Conservation (phyloP, 345 rosid genomes). For the Clarkia xantiana region DNA sequence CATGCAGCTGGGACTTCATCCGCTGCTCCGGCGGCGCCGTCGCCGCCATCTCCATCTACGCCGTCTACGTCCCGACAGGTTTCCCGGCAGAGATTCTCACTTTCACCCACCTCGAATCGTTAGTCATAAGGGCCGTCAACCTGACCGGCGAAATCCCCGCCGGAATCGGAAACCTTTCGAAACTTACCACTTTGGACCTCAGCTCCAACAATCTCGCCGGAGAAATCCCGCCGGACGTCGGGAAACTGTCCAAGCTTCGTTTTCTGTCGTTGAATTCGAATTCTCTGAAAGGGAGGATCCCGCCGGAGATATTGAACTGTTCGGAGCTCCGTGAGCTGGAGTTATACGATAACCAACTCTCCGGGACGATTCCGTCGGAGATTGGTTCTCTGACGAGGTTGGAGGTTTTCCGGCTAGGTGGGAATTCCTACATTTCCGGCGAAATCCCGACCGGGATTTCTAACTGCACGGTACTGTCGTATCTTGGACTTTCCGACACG, state of each 20-base stretch:
- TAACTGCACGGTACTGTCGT: slow-evolving; percentile 28
- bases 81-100: slow-evolving; percentile 39
- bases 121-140: slow-evolving; percentile 38
- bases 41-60: slow-evolving; percentile 26
- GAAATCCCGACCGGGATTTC: slow-evolving; percentile 46
- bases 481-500: slow-evolving; percentile 60
- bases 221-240: slow-evolving; percentile 34
- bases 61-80: slow-evolving; percentile 23
- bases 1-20: slow-evolving; percentile 52
- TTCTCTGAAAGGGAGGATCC: slow-evolving; percentile 26
- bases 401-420: slow-evolving; percentile 48
- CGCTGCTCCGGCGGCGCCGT: slow-evolving; percentile 36
- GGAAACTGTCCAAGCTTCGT: slow-evolving; percentile 23
- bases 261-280: slow-evolving; percentile 37
- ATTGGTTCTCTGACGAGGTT: slow-evolving; percentile 27
- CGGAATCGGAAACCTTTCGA: slow-evolving; percentile 34
- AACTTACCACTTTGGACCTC: slow-evolving; percentile 38
- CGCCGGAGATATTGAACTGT: slow-evolving; percentile 36
- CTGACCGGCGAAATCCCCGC: slow-evolving; percentile 43
- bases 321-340: slow-evolving; percentile 34
- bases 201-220: slow-evolving; percentile 46
- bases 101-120: slow-evolving; percentile 26
- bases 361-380: slow-evolving; percentile 41
- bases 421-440: slow-evolving; percentile 42
- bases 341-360: slow-evolving; percentile 45